Evolutionary conservation across 305 asterid species (phyloP).

Genomic region (Coffea humblotiana): DNA sequence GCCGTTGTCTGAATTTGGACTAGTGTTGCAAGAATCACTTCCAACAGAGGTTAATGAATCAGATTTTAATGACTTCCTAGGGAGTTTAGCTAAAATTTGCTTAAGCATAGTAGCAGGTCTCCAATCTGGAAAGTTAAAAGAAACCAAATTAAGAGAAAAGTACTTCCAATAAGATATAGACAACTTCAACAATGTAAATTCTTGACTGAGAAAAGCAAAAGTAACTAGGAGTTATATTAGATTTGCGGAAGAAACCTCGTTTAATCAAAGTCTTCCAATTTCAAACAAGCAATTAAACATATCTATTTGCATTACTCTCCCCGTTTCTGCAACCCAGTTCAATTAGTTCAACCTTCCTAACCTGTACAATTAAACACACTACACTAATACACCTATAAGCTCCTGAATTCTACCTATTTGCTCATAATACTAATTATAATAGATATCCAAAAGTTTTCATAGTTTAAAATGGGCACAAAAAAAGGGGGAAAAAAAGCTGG

Average conservation of each 20-base stretch:
- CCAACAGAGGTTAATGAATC: constrained; percentile 34
- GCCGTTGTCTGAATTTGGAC: constrained; percentile 29
- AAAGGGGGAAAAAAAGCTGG: neutral
- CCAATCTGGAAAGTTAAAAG: constrained; percentile 24
- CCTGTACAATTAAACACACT: neutral
- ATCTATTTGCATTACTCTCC: neutral
- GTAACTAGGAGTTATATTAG: neutral
- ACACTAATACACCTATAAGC: neutral
- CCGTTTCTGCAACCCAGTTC: neutral
- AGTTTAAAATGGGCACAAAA: neutral
- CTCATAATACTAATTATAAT: neutral
- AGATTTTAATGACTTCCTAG: constrained; percentile 41
- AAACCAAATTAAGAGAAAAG: constrained; percentile 15
- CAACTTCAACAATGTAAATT: neutral
- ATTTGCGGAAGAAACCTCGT: neutral
- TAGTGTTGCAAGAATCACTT: constrained; percentile 32
- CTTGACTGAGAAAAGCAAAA: constrained; percentile 1
- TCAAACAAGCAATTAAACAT: neutral
- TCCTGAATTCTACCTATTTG: neutral
- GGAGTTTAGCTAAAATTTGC: constrained; percentile 52
- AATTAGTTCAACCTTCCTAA: neutral
- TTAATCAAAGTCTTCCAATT: neutral
- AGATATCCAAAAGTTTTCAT: neutral
- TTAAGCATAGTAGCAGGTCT: constrained; percentile 46
- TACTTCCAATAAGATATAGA: neutral